phyloP scores from a whole-genome alignment of 2,329 filamentous ascomycete species.

The Epichloe bromicola region DNA sequence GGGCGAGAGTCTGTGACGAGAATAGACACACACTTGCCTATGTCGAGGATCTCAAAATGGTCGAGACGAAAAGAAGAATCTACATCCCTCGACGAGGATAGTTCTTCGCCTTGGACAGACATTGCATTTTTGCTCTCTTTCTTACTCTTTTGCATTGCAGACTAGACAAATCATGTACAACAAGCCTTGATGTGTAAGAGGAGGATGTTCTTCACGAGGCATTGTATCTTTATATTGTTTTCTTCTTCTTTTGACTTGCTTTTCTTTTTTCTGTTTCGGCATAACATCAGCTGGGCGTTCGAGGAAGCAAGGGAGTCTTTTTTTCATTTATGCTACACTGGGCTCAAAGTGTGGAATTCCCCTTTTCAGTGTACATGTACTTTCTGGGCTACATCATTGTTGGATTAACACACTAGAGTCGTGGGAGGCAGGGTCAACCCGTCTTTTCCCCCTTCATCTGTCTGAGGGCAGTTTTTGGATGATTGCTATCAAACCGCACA shows the following conservation, averaged over 20 bases:
- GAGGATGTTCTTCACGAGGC: neutral
- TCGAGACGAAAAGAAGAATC: neutral
- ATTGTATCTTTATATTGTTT: neutral
- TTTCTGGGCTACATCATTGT: neutral
- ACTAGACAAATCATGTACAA: neutral
- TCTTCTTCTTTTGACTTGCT: neutral
- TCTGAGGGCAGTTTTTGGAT: neutral
- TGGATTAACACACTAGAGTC: neutral
- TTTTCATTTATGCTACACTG: neutral
- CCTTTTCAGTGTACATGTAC: neutral
- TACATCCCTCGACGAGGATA: neutral
- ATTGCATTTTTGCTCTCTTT: neutral
- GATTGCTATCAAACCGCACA: no score
- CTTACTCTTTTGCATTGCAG: neutral
- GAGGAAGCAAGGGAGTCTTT: neutral
- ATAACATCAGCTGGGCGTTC: neutral
- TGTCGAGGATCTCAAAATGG: constrained; percentile 26
- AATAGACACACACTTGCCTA: constrained; percentile 30
- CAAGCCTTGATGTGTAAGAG: neutral
- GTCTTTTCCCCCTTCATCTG: neutral
- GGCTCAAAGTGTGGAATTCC: neutral
- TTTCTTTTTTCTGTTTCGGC: neutral
- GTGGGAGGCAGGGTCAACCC: no score
- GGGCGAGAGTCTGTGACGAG: constrained; percentile 36
- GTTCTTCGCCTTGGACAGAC: neutral